phyloP scores from a whole-genome alignment of 495 filamentous ascomycete genomes.

The Darksidea phi region DNA sequence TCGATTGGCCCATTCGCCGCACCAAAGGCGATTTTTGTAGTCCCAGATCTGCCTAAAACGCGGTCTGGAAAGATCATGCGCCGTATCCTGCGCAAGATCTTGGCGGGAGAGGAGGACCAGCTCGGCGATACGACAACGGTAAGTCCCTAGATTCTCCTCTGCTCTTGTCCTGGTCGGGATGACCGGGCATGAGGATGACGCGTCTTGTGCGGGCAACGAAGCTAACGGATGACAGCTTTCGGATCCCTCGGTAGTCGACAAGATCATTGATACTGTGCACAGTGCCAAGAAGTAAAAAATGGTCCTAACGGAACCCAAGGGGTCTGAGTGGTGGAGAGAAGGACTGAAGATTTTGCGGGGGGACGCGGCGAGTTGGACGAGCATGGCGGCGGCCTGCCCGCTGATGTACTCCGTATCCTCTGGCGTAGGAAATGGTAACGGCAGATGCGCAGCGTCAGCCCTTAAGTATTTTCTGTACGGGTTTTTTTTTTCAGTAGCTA shows the following conservation, averaged over 20 bases:
- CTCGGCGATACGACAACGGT: constrained; percentile 91
- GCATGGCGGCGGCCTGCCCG: background rate
- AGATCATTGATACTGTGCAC: constrained; percentile 82
- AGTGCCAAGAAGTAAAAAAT: constrained; percentile 54
- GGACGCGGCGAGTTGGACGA: background rate
- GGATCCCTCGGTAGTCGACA: constrained; percentile 83
- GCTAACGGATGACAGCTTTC: constrained; percentile 62
- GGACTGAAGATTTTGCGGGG: constrained; percentile 1
- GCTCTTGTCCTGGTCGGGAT: constrained; percentile 1
- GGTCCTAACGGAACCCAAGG: background rate
- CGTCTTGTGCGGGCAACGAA: constrained; percentile 10
- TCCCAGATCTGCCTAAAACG: constrained; percentile 94
- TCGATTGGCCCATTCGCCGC: constrained; percentile 96
- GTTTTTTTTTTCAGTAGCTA: background rate
- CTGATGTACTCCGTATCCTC: too few species aligned
- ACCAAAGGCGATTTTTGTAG: constrained; percentile 86
- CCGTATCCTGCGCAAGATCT: constrained; percentile 92
- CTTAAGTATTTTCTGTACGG: constrained; percentile 3
- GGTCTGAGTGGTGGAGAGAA: background rate
- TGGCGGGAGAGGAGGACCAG: constrained; percentile 95
- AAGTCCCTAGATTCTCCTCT: constrained; percentile 44
- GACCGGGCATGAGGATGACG: constrained; percentile 8
- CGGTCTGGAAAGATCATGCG: constrained; percentile 98
- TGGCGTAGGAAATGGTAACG: too few species aligned
- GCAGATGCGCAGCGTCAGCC: too few species aligned